These are phyloP conservation scores for Tuber microsphaerosporum DNA, from an alignment of 495 filamentous ascomycete genomes.

Conservation along the genomic window DNA sequence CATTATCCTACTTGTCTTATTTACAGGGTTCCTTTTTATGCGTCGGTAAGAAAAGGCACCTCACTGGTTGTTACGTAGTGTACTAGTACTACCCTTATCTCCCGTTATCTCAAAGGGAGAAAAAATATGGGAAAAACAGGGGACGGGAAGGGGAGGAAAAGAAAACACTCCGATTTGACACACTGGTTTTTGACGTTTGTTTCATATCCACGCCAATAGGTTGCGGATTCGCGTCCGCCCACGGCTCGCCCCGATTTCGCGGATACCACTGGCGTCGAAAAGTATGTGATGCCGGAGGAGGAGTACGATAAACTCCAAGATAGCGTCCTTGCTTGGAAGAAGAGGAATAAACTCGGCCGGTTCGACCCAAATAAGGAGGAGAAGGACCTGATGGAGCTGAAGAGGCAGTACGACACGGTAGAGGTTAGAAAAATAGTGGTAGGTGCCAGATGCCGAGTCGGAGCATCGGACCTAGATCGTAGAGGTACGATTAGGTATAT, in stretches of 20 bases:
- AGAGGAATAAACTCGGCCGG: conserved; percentile 78
- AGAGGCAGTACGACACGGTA: conserved; percentile 59
- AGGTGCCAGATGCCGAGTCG: conserved; percentile 59
- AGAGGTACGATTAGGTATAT: conserved; percentile 79
- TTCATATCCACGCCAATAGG: conserved; percentile 48
- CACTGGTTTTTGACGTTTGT: conserved; percentile 27
- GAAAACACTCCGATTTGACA: conserved; percentile 22
- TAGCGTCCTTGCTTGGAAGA: conserved; percentile 90
- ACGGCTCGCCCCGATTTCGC: conserved; percentile 65
- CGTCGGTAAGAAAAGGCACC: conserved; percentile 7
- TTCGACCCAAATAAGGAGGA: conserved; percentile 80
- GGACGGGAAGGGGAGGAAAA: conserved; percentile 12
- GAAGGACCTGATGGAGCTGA: conserved; percentile 61
- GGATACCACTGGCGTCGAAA: conserved; percentile 70
- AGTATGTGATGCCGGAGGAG: conserved; percentile 72
- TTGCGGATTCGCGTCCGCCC: conserved; percentile 69
- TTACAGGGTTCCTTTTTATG: conserved; percentile 18
- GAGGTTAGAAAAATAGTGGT: conserved; percentile 58
- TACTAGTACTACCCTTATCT: conserved; percentile 14
- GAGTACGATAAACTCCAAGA: conserved; percentile 77
- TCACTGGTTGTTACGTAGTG: conserved; percentile 18
- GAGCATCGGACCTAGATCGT: conserved; percentile 56
- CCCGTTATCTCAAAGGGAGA: conserved; percentile 15
- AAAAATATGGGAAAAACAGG: not conserved
- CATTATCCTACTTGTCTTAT: not conserved